Evolutionary conservation across 768 basidiomycete genomes (phyloP).

Genomic region (Termitomyces sp.): DNA sequence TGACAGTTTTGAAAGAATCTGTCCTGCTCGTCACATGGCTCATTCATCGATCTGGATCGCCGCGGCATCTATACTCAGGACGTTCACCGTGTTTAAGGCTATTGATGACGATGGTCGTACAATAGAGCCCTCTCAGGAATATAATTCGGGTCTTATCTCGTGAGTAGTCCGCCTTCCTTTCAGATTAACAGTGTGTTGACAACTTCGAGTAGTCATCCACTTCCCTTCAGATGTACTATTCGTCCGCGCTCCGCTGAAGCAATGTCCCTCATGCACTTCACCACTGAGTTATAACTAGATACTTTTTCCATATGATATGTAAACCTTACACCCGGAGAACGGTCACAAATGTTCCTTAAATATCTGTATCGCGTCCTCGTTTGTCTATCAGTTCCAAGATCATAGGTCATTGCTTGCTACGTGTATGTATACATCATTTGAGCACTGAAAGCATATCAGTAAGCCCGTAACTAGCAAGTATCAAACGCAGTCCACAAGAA

Average conservation of each 20-base stretch:
- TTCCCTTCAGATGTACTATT: neutral
- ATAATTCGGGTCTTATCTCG: neutral
- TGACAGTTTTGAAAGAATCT: slow-evolving; percentile 13
- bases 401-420: neutral
- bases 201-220: neutral
- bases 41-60: slow-evolving; percentile 24
- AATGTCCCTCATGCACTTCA: neutral
- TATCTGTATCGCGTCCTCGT: neutral
- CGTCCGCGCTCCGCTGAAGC: neutral
- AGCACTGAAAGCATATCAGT: neutral
- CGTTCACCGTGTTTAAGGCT: slow-evolving; percentile 22
- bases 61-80: slow-evolving; percentile 22
- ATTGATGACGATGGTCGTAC: slow-evolving; percentile 13
- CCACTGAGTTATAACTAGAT: neutral
- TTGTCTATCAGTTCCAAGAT: neutral
- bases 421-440: neutral
- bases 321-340: neutral
- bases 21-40: slow-evolving; percentile 29
- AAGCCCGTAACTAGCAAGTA: neutral
- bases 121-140: slow-evolving; percentile 11
- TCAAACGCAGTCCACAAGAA: neutral
- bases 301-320: neutral
- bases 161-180: neutral
- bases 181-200: neutral
- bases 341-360: neutral